Conservation (phyloP, 805 yeast genomes). For the Starmerella bombicola region DNA sequence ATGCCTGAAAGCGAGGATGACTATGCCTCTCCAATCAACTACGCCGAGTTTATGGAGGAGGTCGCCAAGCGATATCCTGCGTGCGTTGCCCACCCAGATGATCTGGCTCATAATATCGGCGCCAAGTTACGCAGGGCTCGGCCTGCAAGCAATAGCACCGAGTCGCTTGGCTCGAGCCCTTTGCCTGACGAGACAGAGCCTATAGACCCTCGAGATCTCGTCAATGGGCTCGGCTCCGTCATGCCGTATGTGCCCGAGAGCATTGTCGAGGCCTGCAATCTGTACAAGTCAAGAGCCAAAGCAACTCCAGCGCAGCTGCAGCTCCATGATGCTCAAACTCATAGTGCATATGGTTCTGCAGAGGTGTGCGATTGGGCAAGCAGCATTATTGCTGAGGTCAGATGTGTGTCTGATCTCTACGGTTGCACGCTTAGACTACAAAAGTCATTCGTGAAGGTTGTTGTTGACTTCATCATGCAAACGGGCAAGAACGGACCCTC, state of each 20-base stretch:
- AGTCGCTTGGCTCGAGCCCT: neutral
- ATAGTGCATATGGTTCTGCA: neutral
- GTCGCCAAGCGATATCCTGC: constrained; percentile 50
- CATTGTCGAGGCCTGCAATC: constrained; percentile 63
- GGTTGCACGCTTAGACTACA: constrained; percentile 39
- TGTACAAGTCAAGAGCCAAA: constrained; percentile 48
- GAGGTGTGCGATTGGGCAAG: neutral
- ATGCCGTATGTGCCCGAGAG: constrained; percentile 48
- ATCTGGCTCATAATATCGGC: constrained; percentile 31
- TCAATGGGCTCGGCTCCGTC: constrained; percentile 2
- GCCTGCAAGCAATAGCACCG: constrained; percentile 3
- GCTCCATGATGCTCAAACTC: constrained; percentile 49
- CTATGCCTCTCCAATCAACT: constrained; percentile 69
- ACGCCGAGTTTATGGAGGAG: constrained; percentile 66
- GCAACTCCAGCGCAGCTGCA: constrained; percentile 60
- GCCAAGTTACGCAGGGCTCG: constrained; percentile 36
- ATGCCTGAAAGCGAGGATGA: constrained; percentile 19
- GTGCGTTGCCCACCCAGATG: constrained; percentile 38
- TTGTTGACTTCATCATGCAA: constrained; percentile 44
- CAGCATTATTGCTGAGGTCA: constrained; percentile 23
- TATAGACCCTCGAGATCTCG: constrained; percentile 15
- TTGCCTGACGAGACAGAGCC: neutral
- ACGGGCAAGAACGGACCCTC: constrained; percentile 14
- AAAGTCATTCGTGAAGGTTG: constrained; percentile 50
- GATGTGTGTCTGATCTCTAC: constrained; percentile 53